phyloP scores from a whole-genome alignment of 2,329 filamentous ascomycete species.

The Aspergillus ruber region DNA sequence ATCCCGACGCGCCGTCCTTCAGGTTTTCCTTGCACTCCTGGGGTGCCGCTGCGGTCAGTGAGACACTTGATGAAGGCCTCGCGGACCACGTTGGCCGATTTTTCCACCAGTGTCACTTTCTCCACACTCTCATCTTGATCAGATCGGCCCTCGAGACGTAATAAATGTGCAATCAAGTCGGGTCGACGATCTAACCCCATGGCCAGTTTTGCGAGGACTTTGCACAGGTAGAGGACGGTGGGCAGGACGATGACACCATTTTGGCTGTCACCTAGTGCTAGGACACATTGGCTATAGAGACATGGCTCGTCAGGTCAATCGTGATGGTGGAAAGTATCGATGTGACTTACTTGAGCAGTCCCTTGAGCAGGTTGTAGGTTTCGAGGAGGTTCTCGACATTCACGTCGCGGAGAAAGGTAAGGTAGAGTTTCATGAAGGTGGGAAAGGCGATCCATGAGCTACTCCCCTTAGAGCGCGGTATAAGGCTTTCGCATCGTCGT shows the following conservation, averaged over 20 bases:
- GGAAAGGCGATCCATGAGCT: constrained; percentile 71
- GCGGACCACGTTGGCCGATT: constrained; percentile 80
- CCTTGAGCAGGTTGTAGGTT: constrained; percentile 68
- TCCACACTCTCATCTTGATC: constrained; percentile 58
- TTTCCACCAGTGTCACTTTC: constrained; percentile 73
- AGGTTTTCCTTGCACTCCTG: constrained; percentile 55
- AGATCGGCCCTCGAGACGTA: constrained; percentile 32
- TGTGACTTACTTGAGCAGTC: constrained; percentile 62
- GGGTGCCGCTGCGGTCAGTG: constrained; percentile 66
- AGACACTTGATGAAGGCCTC: constrained; percentile 87
- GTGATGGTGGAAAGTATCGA: not conserved
- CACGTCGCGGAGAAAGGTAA: constrained; percentile 74
- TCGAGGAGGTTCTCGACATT: constrained; percentile 67
- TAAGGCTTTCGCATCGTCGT: constrained; percentile 54
- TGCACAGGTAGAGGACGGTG: constrained; percentile 74
- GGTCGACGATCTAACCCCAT: constrained; percentile 77
- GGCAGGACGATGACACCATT: constrained; percentile 77
- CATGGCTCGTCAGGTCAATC: not conserved
- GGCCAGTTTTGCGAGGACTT: constrained; percentile 72
- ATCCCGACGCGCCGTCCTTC: constrained; percentile 83
- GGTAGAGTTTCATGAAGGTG: constrained; percentile 72
- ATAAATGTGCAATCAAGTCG: constrained; percentile 64
- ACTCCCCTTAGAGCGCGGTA: constrained; percentile 59
- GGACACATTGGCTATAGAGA: constrained; percentile 64
- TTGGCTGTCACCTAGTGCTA: constrained; percentile 70